Conservation (phyloP, 225 moss, liverwort and hornwort genomes). For the Polytrichum commune region DNA sequence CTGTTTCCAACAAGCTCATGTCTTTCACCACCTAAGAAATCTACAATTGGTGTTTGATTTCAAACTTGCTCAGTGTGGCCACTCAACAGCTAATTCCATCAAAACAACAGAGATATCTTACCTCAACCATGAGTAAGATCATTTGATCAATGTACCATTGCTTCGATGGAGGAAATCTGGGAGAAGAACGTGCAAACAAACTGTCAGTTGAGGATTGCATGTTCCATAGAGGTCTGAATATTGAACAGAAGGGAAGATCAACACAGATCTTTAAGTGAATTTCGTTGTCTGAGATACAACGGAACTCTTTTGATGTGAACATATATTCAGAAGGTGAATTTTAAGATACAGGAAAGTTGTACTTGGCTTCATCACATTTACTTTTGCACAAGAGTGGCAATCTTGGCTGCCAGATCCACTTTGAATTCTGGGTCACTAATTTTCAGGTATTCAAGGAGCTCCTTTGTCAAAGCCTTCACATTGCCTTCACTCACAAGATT, state of each 20-base stretch:
- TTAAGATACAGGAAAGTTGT: constrained; percentile 10
- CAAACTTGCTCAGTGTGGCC: too few species aligned
- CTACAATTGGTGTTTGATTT: too few species aligned
- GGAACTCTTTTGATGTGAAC: background rate
- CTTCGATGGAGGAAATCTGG: constrained; percentile 82
- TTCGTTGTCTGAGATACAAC: too few species aligned
- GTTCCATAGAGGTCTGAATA: too few species aligned
- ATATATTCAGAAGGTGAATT: background rate
- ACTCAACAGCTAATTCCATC: too few species aligned
- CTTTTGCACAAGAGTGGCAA: constrained; percentile 78
- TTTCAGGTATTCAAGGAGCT: constrained; percentile 89
- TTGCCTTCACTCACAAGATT: constrained; percentile 79
- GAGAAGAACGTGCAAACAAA: too few species aligned
- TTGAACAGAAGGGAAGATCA: too few species aligned
- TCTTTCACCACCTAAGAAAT: too few species aligned
- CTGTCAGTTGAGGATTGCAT: too few species aligned
- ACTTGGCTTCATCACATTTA: constrained; percentile 27
- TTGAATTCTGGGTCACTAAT: constrained; percentile 87
- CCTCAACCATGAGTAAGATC: constrained; percentile 81
- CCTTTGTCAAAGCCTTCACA: constrained; percentile 74
- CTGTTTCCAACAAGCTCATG: too few species aligned
- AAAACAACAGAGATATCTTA: constrained; percentile 18
- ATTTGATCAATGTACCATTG: constrained; percentile 95
- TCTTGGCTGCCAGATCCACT: constrained; percentile 77
- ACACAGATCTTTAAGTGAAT: too few species aligned